A percentile compares a stretch with the other conserved stretches of the same genome.
Conservation (phyloP, 1,139 yeast genomes). For the Kodamaea fungicola region DNA sequence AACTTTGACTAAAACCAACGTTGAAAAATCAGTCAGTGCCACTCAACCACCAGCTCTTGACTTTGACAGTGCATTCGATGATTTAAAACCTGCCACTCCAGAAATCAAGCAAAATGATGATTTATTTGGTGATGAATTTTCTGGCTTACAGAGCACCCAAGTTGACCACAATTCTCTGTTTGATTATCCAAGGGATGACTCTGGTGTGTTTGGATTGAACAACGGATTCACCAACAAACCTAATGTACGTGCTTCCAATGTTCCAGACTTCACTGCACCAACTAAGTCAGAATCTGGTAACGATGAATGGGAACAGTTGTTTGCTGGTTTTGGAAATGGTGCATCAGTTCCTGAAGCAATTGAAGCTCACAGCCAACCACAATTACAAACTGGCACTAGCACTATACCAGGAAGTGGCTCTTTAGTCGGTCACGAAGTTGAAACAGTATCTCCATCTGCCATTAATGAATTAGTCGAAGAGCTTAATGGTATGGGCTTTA, state of each 20-base stretch:
- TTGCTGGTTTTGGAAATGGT: conserved; percentile 79
- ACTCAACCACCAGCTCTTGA: conserved; percentile 25
- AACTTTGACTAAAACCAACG: conserved; percentile 26
- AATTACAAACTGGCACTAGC: conserved; percentile 1
- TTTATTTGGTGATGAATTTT: conserved; percentile 46
- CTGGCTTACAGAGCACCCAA: conserved; percentile 45
- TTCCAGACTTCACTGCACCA: conserved; percentile 26
- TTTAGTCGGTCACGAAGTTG: conserved; percentile 5
- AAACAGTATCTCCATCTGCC: conserved; percentile 12
- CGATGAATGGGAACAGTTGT: conserved; percentile 93
- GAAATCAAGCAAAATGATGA: conserved; percentile 23
- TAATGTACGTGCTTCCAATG: conserved; percentile 14
- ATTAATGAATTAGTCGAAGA: conserved; percentile 56
- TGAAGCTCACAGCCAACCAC: conserved; percentile 1
- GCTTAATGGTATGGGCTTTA: conserved; percentile 87
- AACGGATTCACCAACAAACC: conserved; percentile 38
- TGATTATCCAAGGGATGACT: conserved; percentile 29
- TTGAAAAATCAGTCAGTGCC: conserved; percentile 1
- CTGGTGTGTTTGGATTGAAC: conserved; percentile 27
- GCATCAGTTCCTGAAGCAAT: conserved; percentile 3
- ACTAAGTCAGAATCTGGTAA: conserved; percentile 22
- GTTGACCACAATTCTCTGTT: conserved; percentile 47
- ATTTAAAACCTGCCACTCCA: conserved; percentile 37
- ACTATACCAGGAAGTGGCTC: conserved; percentile 6
- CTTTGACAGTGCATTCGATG: conserved; percentile 37